Evolutionary conservation across 805 yeast genomes (phyloP), one percentile per base, ranked within the genome.

Genomic region (Lipomyces yamadae): DNA sequence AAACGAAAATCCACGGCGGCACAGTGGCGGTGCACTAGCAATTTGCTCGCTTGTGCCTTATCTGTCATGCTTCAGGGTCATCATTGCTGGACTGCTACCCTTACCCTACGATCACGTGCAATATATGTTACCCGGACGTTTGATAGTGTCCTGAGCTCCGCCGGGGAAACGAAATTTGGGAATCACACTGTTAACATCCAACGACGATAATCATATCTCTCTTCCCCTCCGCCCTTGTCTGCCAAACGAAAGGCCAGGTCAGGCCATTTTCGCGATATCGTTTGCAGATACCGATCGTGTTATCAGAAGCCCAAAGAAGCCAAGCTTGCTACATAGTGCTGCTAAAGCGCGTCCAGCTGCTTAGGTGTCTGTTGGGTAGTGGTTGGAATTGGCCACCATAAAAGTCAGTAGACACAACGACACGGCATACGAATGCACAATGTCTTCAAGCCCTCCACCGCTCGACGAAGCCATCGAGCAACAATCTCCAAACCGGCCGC

Each of bases 401-500:
- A 42, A 5, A 15, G 24, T 42, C 48, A 5, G 48, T 37, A 13
- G 5, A 42, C 24, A 42, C 24, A 15, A 8, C 18, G 24, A n/a
- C 24, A 24, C 48, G 24, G 48, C 48, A n/a, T 42, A n/a, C 48
- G 48, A 5, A 42, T 42, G 48, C 18, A 52, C 55, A 18, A 56
- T 56, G 58, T 56, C 58, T 56, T 56, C 58, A 7, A 18, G 42
- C 42, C 11, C 37, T 29, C 24, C 58, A 30, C 24, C 58, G 15
- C 58, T 33, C 13, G 15, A 56, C 45, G 58, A 34, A 18, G 42
- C 29, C 8, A 33, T 15, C 13, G 30, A 32, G 10, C 42, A n/a
- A 18, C 34, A 29, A 4, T 29, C 29, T 18, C 42, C 37, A 7
- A 42, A 56, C 29, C 34, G 45, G 42, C 58, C 58, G 15, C 58